phyloP scores from a whole-genome alignment of 2,329 filamentous ascomycete genomes.

The Neocatenulostroma microsporum region DNA sequence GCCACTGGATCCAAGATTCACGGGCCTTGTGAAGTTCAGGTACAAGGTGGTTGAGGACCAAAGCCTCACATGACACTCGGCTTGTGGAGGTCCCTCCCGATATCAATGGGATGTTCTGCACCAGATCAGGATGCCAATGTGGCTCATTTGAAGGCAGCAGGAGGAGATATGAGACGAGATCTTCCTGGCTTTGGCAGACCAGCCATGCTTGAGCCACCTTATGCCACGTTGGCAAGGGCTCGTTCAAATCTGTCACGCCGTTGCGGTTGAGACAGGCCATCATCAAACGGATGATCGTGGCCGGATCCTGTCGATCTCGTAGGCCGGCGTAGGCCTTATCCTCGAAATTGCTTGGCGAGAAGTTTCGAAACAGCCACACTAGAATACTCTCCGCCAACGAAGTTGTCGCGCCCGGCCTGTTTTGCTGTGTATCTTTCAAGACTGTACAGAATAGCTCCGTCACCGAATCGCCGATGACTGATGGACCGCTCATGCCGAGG shows the following conservation, averaged over 20 bases:
- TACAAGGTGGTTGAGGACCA: slow-evolving; percentile 17
- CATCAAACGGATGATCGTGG: no score
- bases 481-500: slow-evolving; percentile 74
- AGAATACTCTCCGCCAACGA: slow-evolving; percentile 64
- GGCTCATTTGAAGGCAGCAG: no score
- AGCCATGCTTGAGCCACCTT: slow-evolving; percentile 39
- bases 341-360: slow-evolving; percentile 58
- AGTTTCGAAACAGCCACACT: slow-evolving; percentile 73
- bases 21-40: slow-evolving; percentile 15
- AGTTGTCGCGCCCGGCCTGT: slow-evolving; percentile 61
- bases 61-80: slow-evolving; percentile 13
- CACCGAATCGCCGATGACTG: slow-evolving; percentile 67
- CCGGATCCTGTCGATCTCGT: slow-evolving; percentile 50
- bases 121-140: no score
- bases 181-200: slow-evolving; percentile 31
- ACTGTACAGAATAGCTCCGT: slow-evolving; percentile 64
- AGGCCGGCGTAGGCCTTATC: slow-evolving; percentile 61
- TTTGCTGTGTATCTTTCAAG: slow-evolving; percentile 56
- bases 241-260: no score
- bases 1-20: slow-evolving; percentile 10
- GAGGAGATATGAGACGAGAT: slow-evolving; percentile 45
- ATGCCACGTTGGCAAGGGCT: slow-evolving; percentile 32
- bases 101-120: no score
- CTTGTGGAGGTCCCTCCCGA: no score
- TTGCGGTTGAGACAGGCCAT: no score